Evolutionary conservation across 176 grass and related monocot genomes (phyloP), one percentile per base, ranked within the genome.

Genomic region (Alopecurus myosuroides): DNA sequence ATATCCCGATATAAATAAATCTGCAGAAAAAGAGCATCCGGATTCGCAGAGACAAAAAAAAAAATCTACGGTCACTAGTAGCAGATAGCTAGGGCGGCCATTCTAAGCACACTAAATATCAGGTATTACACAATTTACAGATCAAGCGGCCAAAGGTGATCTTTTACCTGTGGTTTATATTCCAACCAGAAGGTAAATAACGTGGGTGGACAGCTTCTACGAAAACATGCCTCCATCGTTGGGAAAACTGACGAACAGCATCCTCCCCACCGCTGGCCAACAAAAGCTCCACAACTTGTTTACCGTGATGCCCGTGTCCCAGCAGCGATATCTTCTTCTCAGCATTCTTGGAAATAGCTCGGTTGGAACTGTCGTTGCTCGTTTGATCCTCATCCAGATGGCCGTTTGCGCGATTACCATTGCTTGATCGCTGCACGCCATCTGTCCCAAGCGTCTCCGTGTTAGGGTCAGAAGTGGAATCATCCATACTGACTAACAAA

Each of bases 161-260:
- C 22, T 89, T 23, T 94, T 57, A 95, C 97, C 97, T 95, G 81
- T 95, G 97, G 23, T 92, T 94, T 87, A 98, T 89, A 78, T 90
- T 91, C 97, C 91, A 95, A 65, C 93, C 93, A 65, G 82, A 87
- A 89, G 97, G 97, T 52, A 98, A 84, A 74, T 90, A 94, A 20
- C 87, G 89, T 11, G 96, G 97, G 82, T 94, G 83, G 77, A 95
- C 71, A 44, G 83, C 77, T 77, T 98, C 93, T 48, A 98, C 97
- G 51, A 98, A 94, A 36, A 95, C 81, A 77, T 90, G 85, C 84
- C 96, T 95, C 96, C 96, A 98, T 77, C 92, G 87, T 80, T 94
- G 96, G 80, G 91, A 90, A 62, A 95, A 98, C 30, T 94, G 82
- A 8, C 82, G 76, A 76, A 98, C 77, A 28, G 91, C 88, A 66